These are phyloP conservation scores for Sextonia rubra DNA, from an alignment of 164 flowering plant species.

Conservation along the genomic window DNA sequence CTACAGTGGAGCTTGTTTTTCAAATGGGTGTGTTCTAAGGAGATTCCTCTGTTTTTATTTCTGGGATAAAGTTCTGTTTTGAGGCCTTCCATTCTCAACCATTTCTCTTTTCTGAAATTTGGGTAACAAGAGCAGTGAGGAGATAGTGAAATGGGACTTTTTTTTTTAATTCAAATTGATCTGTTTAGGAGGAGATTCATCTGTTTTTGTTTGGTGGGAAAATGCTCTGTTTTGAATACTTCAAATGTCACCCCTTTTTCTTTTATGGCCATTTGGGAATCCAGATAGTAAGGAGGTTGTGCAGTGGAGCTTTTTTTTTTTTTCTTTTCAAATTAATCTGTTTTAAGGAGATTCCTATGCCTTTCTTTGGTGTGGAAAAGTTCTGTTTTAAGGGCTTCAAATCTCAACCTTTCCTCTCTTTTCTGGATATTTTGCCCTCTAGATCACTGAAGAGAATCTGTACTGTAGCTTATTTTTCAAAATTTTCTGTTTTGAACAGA, in stretches of 20 bases:
- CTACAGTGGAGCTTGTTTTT: background rate
- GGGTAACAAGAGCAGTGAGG: conserved; percentile 6
- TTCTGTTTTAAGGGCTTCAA: background rate
- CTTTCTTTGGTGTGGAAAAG: background rate
- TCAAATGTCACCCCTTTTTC: conserved; percentile 1
- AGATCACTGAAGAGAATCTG: background rate
- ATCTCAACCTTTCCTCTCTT: background rate
- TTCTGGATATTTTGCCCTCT: conserved; percentile 9
- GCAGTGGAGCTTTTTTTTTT: background rate
- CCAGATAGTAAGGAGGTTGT: background rate
- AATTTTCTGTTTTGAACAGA: conserved; percentile 9
- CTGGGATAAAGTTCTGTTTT: too few relatives aligned
- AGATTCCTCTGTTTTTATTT: too few relatives aligned
- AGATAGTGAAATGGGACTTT: background rate
- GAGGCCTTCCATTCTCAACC: background rate
- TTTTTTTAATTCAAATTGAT: too few relatives aligned
- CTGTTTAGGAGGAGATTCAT: background rate
- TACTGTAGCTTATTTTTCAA: background rate
- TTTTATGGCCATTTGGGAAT: conserved; percentile 11
- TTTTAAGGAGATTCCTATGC: background rate
- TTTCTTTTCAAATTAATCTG: too few relatives aligned
- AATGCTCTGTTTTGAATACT: background rate
- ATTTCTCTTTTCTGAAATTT: conserved; percentile 8
- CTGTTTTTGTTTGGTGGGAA: background rate
- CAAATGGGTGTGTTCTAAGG: too few relatives aligned